phyloP scores from a whole-genome alignment of 495 filamentous ascomycete genomes.

The Paragyromitra xinjiangensis region DNA sequence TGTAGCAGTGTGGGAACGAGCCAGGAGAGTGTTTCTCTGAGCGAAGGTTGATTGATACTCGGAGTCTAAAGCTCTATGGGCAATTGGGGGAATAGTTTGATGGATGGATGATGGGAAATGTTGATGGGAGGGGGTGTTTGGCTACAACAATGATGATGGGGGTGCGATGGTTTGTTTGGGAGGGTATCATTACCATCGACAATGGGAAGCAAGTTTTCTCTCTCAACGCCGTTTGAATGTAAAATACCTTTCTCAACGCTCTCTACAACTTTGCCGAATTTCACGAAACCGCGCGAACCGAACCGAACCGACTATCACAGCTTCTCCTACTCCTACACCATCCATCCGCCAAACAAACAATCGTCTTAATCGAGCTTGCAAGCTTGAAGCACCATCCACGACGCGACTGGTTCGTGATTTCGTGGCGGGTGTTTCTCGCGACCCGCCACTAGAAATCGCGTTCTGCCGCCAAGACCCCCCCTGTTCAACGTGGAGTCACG shows the following conservation, averaged over 20 bases:
- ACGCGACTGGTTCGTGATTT: neutral
- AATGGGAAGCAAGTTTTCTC: neutral
- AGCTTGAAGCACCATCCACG: neutral
- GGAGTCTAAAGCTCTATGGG: neutral
- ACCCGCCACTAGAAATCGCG: neutral
- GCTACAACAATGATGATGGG: neutral
- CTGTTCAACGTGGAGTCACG: neutral
- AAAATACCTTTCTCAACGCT: conserved; percentile 11
- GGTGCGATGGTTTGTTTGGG: neutral
- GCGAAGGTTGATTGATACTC: neutral
- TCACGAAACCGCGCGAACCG: conserved; percentile 5
- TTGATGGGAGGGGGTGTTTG: neutral
- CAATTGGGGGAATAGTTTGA: neutral
- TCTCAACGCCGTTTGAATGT: conserved; percentile 1
- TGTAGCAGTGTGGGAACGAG: conserved; percentile 19
- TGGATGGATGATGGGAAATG: neutral
- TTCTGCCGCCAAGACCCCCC: conserved; percentile 5
- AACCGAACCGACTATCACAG: conserved; percentile 5
- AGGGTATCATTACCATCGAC: neutral
- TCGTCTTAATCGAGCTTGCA: neutral
- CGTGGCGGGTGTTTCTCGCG: neutral
- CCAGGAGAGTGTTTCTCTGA: conserved; percentile 9
- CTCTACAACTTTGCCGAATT: conserved; percentile 15
- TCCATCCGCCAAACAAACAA: neutral
- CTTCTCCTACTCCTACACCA: neutral